Evolutionary conservation across 2,329 filamentous ascomycete species (phyloP).

Genomic region (Akanthomyces lecanii): DNA sequence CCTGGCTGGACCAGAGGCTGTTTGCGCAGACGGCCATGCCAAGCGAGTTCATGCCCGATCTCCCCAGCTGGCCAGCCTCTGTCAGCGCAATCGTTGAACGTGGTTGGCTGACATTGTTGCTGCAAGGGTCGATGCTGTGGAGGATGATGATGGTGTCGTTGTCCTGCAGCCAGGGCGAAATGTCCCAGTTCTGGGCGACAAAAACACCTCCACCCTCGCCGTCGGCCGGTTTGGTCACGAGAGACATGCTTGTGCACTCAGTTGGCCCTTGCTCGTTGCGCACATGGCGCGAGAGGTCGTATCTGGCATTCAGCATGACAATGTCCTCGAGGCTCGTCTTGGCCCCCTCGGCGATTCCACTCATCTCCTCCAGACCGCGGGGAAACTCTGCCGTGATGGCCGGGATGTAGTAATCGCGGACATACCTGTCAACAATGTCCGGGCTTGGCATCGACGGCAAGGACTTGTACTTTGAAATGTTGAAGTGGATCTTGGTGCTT

Average conservation of each 20-base stretch:
- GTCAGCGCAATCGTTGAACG: conserved; percentile 24
- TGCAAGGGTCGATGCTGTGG: background rate
- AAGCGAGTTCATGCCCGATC: conserved; percentile 27
- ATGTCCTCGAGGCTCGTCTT: conserved; percentile 42
- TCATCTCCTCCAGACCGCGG: conserved; percentile 35
- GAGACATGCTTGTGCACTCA: conserved; percentile 43
- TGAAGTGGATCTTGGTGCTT: conserved; percentile 1
- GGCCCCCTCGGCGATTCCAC: conserved; percentile 48
- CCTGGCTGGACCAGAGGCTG: conserved; percentile 24
- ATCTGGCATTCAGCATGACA: conserved; percentile 54
- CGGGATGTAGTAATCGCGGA: conserved; percentile 3
- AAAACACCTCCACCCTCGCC: conserved; percentile 26
- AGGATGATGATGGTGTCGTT: conserved; percentile 26
- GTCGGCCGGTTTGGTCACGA: conserved; percentile 12
- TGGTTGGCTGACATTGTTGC: conserved; percentile 22
- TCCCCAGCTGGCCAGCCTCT: conserved; percentile 28
- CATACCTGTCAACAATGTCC: background rate
- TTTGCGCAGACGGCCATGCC: conserved; percentile 27
- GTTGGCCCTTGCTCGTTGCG: conserved; percentile 34
- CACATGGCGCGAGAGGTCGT: conserved; percentile 42
- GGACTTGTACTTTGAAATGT: background rate
- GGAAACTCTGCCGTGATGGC: conserved; percentile 16
- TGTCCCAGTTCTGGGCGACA: conserved; percentile 54
- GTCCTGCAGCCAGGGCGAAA: conserved; percentile 21
- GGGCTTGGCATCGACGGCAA: background rate